Percentiles rank a stretch among this genome's conserved stretches.
phyloP scores from a whole-genome alignment of 2,329 filamentous ascomycete genomes.

The Tolypocladium album region DNA sequence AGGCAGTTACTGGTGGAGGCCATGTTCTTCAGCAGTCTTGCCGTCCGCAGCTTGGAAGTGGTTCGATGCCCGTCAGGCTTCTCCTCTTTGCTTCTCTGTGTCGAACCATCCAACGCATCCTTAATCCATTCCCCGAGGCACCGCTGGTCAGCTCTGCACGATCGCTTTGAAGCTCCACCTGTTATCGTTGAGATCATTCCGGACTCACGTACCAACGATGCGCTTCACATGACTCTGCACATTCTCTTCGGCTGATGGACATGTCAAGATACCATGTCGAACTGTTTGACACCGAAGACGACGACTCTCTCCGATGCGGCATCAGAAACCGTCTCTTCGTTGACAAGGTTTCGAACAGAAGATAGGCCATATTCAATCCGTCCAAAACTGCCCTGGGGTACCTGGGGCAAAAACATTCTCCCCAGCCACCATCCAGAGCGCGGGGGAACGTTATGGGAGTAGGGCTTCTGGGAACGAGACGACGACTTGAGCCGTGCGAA shows the following conservation, averaged over 20 bases:
- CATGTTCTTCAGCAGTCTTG: not conserved
- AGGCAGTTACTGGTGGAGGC: not conserved
- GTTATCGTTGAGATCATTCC: no score
- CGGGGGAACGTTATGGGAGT: constrained; percentile 33
- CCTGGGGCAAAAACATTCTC: constrained; percentile 33
- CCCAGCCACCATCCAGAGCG: constrained; percentile 39
- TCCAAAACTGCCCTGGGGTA: constrained; percentile 18
- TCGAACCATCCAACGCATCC: not conserved
- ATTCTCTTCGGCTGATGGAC: not conserved
- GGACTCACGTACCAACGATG: not conserved
- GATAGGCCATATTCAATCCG: not conserved
- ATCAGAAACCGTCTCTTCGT: not conserved
- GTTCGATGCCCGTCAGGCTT: not conserved
- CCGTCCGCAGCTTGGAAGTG: not conserved
- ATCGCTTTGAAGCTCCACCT: not conserved
- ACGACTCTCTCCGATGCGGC: constrained; percentile 7
- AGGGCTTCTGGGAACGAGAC: constrained; percentile 16
- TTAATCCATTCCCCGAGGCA: not conserved
- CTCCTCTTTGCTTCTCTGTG: not conserved
- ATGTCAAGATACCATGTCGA: constrained; percentile 7
- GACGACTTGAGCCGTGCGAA: constrained; percentile 5
- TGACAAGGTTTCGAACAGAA: not conserved
- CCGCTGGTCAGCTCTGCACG: not conserved
- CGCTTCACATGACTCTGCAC: not conserved
- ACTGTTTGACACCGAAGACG: constrained; percentile 9